Evolutionary conservation across 2,329 filamentous ascomycete species (phyloP).

Genomic region (Nemania sp.): DNA sequence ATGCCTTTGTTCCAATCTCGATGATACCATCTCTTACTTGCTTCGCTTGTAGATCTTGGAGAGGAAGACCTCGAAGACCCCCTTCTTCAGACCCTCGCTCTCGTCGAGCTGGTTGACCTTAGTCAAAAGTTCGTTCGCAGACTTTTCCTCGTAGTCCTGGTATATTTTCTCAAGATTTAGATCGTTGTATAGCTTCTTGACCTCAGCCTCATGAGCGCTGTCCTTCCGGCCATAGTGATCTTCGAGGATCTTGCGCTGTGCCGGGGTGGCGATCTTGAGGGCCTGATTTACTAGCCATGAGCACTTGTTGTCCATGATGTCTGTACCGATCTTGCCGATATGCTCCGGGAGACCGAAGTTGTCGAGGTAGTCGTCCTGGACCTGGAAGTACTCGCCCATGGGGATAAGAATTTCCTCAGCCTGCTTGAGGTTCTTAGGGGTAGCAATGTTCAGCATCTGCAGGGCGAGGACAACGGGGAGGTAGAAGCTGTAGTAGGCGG

Average conservation of each 20-base stretch:
- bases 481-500: conserved; percentile 99
- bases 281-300: conserved; percentile 98
- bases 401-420: conserved; percentile 92
- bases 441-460: conserved; percentile 82
- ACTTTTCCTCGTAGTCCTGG: conserved; percentile 86
- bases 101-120: conserved; percentile 84
- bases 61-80: conserved; percentile 86
- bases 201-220: conserved; percentile 74
- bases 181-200: conserved; percentile 90
- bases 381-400: conserved; percentile 98
- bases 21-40: conserved; percentile 64
- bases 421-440: conserved; percentile 84
- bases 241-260: conserved; percentile 86
- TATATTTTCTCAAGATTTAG: conserved; percentile 83
- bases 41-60: conserved; percentile 97
- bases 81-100: conserved; percentile 85
- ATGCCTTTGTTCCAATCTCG: neutral
- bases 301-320: conserved; percentile 99
- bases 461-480: conserved; percentile 91
- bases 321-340: conserved; percentile 98
- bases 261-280: conserved; percentile 75
- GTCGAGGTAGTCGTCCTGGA: conserved; percentile 98
- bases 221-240: conserved; percentile 95
- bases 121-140: conserved; percentile 74
- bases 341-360: conserved; percentile 91